Conservation (phyloP, 768 basidiomycete genomes). For the Psilocybe sp. region DNA sequence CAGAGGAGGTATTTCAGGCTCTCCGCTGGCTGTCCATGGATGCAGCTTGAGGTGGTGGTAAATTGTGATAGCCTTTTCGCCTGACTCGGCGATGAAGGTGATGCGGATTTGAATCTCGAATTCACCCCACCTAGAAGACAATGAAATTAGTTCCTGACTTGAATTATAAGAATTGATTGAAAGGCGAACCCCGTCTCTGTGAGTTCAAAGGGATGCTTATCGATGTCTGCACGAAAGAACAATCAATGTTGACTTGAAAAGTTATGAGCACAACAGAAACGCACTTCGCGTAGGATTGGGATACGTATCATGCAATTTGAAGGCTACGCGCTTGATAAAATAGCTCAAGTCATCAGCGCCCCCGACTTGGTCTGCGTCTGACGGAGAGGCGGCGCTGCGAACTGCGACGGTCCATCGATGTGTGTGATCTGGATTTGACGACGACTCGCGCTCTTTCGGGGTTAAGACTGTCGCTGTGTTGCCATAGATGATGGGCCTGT, state of each 20-base stretch:
- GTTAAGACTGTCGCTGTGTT: constrained; percentile 84
- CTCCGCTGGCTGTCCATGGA: constrained; percentile 69
- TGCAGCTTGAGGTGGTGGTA: constrained; percentile 96
- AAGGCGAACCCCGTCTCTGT: constrained; percentile 89
- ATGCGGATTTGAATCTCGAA: constrained; percentile 95
- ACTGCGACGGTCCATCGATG: constrained; percentile 97
- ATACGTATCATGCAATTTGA: constrained; percentile 98
- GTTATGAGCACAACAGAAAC: constrained; percentile 21
- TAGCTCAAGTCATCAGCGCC: constrained; percentile 89
- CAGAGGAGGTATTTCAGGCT: constrained; percentile 65
- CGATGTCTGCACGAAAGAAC: constrained; percentile 56
- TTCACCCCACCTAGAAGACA: constrained; percentile 84
- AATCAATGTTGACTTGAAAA: constrained; percentile 3
- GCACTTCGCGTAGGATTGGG: constrained; percentile 85
- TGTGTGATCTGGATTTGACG: constrained; percentile 72
- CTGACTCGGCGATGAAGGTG: constrained; percentile 84
- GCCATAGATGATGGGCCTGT: constrained; percentile 72
- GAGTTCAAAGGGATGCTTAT: constrained; percentile 92
- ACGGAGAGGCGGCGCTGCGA: constrained; percentile 77
- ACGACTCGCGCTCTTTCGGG: constrained; percentile 61
- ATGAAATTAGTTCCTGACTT: neutral
- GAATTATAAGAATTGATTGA: neutral
- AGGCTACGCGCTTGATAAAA: constrained; percentile 93
- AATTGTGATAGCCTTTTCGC: constrained; percentile 84
- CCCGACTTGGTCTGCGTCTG: constrained; percentile 76